A percentile compares a stretch with the other conserved stretches of the same genome.
Evolutionary conservation across 169 alveolate species (phyloP).

Genomic region (Eimeria acervulina): DNA sequence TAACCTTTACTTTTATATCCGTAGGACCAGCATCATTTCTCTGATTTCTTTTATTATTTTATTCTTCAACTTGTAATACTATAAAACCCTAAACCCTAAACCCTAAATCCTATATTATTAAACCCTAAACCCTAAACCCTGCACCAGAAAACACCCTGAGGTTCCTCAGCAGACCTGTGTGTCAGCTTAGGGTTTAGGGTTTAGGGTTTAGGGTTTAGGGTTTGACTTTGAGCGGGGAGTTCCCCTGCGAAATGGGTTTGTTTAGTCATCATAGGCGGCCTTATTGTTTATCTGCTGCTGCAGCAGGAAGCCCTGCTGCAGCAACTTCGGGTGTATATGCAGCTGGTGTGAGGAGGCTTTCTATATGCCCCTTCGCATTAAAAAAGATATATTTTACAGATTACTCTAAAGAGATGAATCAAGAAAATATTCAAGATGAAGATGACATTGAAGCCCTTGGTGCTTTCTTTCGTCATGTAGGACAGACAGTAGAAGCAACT

Average conservation of each 20-base stretch:
- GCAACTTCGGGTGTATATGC: not conserved
- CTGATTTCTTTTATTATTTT: too few species aligned
- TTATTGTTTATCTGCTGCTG: too few species aligned
- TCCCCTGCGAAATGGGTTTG: not conserved
- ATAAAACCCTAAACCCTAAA: not conserved
- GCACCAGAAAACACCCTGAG: not conserved
- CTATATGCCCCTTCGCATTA: not conserved
- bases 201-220: slow-evolving; percentile 33
- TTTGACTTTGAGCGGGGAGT: not conserved
- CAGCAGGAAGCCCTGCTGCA: not conserved
- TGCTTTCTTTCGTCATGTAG: slow-evolving; percentile 26
- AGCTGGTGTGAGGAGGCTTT: not conserved
- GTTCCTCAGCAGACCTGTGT: too few species aligned
- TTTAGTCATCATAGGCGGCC: not conserved
- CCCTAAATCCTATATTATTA: too few species aligned
- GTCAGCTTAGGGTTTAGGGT: too few species aligned
- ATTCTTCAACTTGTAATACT: not conserved
- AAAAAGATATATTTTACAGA: not conserved
- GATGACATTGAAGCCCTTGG: slow-evolving; percentile 69
- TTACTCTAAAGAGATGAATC: not conserved
- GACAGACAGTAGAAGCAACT: slow-evolving; percentile 50
- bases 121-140: slow-evolving; percentile 6
- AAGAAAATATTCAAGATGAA: slow-evolving; percentile 1
- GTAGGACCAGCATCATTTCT: too few species aligned
- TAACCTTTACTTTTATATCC: too few species aligned